Conservation (phyloP, 1,139 yeast genomes). For the Kodamaea plutei region DNA sequence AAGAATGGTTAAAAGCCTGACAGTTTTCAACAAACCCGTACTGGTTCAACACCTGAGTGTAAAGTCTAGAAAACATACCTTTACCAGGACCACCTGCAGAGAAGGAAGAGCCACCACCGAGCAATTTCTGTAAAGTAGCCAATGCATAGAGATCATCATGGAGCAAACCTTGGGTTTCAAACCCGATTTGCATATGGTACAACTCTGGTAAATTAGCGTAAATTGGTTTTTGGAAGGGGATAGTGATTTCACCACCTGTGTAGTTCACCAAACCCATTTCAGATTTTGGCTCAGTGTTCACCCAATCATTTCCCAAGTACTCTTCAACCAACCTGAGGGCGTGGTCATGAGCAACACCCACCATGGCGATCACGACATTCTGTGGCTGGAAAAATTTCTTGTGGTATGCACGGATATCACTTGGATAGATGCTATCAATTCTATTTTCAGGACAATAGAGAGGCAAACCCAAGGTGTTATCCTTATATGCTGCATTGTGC, state of each 20-base stretch:
- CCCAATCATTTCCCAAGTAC: constrained; percentile 60
- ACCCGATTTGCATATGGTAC: constrained; percentile 82
- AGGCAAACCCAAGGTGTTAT: constrained; percentile 81
- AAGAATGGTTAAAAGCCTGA: constrained; percentile 83
- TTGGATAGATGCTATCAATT: constrained; percentile 50
- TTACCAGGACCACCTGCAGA: constrained; percentile 99
- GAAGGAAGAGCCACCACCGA: constrained; percentile 98
- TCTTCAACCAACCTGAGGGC: constrained; percentile 64
- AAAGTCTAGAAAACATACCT: constrained; percentile 95
- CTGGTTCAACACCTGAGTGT: constrained; percentile 86
- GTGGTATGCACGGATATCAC: constrained; percentile 60
- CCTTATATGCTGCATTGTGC: constrained; percentile 73
- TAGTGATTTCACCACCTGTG: constrained; percentile 70
- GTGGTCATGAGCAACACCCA: constrained; percentile 71
- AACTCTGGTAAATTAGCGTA: constrained; percentile 73
- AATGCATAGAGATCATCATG: constrained; percentile 87
- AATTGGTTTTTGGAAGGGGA: constrained; percentile 70
- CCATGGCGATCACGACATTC: constrained; percentile 79
- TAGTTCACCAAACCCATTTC: constrained; percentile 52
- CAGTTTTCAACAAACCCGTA: constrained; percentile 91
- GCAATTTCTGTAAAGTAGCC: constrained; percentile 82
- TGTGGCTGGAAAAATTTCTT: constrained; percentile 72
- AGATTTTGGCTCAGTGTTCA: constrained; percentile 21
- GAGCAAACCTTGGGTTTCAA: constrained; percentile 80
- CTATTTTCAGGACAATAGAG: constrained; percentile 75